Evolutionary conservation across 1,284 basidiomycete species (phyloP).

Genomic region (Ceraceosorus guamensis): DNA sequence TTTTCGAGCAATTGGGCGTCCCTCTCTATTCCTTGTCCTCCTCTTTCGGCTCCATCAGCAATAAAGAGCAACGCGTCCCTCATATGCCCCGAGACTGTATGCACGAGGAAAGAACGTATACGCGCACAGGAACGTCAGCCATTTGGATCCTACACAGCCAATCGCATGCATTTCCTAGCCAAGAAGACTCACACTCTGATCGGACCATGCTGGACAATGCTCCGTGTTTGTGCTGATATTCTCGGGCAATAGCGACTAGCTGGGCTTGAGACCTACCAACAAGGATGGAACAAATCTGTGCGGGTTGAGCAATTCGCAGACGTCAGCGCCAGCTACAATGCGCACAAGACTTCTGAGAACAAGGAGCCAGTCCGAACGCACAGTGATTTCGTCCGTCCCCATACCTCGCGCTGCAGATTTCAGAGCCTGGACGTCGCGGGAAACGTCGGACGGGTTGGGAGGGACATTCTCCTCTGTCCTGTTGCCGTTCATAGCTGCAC

Average conservation of each 20-base stretch:
- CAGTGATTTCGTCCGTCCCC: slow-evolving; percentile 37
- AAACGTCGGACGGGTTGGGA: slow-evolving; percentile 21
- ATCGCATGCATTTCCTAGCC: slow-evolving; percentile 8
- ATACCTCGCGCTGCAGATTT: slow-evolving; percentile 23
- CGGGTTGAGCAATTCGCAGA: not conserved
- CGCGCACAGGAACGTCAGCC: not conserved
- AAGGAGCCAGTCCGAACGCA: slow-evolving; percentile 1
- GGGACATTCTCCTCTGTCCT: slow-evolving; percentile 32
- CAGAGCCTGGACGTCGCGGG: slow-evolving; percentile 21
- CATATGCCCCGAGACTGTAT: slow-evolving; percentile 43
- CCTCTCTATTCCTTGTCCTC: slow-evolving; percentile 24
- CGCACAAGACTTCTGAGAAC: not conserved
- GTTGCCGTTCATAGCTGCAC: slow-evolving; percentile 25
- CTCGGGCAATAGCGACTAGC: slow-evolving; percentile 36
- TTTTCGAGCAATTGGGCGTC: slow-evolving; percentile 43
- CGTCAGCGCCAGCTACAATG: not conserved
- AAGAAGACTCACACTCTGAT: not conserved
- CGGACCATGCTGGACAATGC: slow-evolving; percentile 3
- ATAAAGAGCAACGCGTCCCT: slow-evolving; percentile 39
- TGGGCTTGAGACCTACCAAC: slow-evolving; percentile 39
- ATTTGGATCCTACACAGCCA: slow-evolving; percentile 30
- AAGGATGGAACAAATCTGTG: slow-evolving; percentile 39
- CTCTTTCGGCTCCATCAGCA: slow-evolving; percentile 38
- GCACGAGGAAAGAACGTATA: too few species aligned
- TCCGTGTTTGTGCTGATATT: slow-evolving; percentile 18